These are phyloP conservation scores for Tetradesmus lagerheimii DNA, from an alignment of 139 green algal genomes.

Conservation along the genomic window DNA sequence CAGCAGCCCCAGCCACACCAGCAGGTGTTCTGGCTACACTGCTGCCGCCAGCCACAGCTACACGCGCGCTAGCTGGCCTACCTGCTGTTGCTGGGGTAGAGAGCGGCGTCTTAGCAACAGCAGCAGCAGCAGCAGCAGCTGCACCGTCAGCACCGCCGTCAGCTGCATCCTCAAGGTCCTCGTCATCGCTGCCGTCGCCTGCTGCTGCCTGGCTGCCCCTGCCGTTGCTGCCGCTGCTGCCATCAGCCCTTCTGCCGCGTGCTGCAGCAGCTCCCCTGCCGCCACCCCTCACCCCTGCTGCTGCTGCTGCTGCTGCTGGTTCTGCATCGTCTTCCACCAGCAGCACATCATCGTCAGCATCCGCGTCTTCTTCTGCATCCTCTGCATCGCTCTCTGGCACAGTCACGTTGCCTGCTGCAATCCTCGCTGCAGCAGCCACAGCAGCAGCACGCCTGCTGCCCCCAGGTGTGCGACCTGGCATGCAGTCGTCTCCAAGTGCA, in stretches of 20 bases:
- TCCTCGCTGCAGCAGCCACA: neutral
- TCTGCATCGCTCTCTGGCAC: conserved; percentile 10
- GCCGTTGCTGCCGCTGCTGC: neutral
- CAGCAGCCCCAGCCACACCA: neutral
- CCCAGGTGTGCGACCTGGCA: neutral
- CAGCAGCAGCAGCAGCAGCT: neutral
- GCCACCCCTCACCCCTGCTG: neutral
- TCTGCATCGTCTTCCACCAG: neutral
- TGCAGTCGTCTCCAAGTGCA: neutral
- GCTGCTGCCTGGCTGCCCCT: neutral
- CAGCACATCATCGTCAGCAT: neutral
- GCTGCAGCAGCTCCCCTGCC: neutral
- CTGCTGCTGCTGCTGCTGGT: conserved; percentile 3
- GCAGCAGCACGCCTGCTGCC: conserved; percentile 14
- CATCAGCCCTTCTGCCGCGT: neutral
- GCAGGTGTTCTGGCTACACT: neutral
- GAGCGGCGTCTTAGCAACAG: neutral
- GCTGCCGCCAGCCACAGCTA: neutral
- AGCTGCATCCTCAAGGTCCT: neutral
- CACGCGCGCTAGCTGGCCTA: neutral
- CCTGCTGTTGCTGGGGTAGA: neutral
- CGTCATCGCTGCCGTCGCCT: neutral
- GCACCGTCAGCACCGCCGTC: neutral
- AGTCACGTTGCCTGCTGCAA: neutral
- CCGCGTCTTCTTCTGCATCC: neutral